phyloP scores from a whole-genome alignment of 148 eudicot species.

The Persicaria maculosa region DNA sequence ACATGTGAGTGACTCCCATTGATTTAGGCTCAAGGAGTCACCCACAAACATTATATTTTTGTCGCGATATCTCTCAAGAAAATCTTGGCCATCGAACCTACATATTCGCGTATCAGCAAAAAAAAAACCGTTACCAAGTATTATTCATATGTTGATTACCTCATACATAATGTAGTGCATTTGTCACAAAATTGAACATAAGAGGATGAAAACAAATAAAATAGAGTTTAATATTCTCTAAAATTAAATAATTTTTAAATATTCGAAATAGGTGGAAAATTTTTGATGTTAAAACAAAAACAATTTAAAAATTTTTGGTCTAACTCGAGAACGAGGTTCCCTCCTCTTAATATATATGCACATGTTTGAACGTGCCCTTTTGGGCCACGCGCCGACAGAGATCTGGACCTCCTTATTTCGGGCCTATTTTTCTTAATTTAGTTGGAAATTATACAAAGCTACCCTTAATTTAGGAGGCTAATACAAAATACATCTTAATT shows the following conservation, averaged over 20 bases:
- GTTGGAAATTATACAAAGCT: too few relatives aligned
- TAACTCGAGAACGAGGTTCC: too few relatives aligned
- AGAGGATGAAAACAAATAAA: too few relatives aligned
- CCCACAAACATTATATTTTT: constrained; percentile 83
- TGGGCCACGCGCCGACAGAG: constrained; percentile 1
- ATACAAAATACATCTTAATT: too few relatives aligned
- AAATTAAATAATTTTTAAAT: too few relatives aligned
- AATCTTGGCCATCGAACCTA: constrained; percentile 65
- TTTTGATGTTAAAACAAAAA: too few relatives aligned
- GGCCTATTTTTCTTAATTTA: not conserved
- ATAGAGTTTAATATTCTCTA: too few relatives aligned
- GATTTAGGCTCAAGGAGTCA: constrained; percentile 76
- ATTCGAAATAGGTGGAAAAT: too few relatives aligned
- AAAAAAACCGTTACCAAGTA: too few relatives aligned
- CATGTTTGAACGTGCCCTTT: not conserved
- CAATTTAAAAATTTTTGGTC: too few relatives aligned
- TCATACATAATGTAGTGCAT: not conserved
- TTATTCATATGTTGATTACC: too few relatives aligned
- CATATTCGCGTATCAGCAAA: not conserved
- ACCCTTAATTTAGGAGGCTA: too few relatives aligned
- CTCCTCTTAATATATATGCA: not conserved
- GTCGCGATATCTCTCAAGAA: constrained; percentile 48
- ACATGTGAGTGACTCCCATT: constrained; percentile 75
- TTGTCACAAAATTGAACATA: not conserved
- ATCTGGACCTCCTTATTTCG: not conserved